Evolutionary conservation across 768 basidiomycete genomes (phyloP).

Genomic region (Strobilomyces echinocephalus): DNA sequence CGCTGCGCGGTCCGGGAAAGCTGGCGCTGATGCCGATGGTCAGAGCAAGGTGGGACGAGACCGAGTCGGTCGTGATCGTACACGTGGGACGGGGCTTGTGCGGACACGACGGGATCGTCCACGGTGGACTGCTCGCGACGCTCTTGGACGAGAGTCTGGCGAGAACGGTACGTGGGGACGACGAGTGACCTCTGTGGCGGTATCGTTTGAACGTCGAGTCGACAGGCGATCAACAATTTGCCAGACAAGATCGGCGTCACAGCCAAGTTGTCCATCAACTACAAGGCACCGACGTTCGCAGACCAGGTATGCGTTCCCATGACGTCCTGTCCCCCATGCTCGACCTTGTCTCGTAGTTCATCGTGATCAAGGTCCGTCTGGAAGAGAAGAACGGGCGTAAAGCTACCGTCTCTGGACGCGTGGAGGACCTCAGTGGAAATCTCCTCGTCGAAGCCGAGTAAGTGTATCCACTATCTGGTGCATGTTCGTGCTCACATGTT

Average conservation of each 20-base stretch:
- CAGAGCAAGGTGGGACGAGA: conserved; percentile 69
- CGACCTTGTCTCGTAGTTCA: conserved; percentile 49
- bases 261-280: conserved; percentile 75
- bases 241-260: conserved; percentile 92
- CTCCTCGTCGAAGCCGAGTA: conserved; percentile 79
- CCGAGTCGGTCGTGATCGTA: conserved; percentile 62
- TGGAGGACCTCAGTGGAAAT: conserved; percentile 81
- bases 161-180: conserved; percentile 54
- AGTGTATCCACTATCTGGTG: conserved; percentile 24
- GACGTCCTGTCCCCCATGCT: neutral
- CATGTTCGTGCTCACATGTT: neutral
- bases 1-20: conserved; percentile 83
- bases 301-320: conserved; percentile 56
- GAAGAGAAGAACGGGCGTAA: conserved; percentile 75
- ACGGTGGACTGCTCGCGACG: conserved; percentile 89
- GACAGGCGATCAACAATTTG: conserved; percentile 76
- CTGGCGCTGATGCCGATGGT: conserved; percentile 78
- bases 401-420: conserved; percentile 57
- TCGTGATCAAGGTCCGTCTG: conserved; percentile 71
- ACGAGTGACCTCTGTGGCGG: neutral
- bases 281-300: conserved; percentile 82
- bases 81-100: conserved; percentile 87
- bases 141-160: conserved; percentile 82
- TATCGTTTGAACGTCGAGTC: conserved; percentile 4
- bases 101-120: conserved; percentile 91